Evolutionary conservation across 2,329 filamentous ascomycete genomes (phyloP), one percentile per base, ranked within the genome.

Genomic region (Scleromitrula shiraiana): DNA sequence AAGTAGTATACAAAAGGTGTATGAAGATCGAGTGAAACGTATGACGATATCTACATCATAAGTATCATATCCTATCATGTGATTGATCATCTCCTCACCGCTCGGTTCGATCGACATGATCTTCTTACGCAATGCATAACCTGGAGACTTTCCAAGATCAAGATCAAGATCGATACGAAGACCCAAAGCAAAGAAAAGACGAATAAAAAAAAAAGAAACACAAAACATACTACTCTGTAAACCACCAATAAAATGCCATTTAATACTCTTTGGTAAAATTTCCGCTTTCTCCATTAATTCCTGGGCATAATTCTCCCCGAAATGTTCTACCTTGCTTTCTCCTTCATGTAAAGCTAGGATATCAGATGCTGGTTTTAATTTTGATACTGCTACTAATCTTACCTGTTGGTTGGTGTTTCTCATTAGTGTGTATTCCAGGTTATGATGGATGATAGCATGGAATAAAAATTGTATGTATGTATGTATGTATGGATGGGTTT

Each of bases 221-320:
- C n/a, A 55, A 39, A 24, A 60, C 68, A 53, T 65, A 78, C 77
- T 72, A 12, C 86, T 90, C 68, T 98, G 93, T 32, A 98, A 70
- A 0, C 86, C 88, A 32, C 93, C 93, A 64, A 97, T 98, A 67
- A 97, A 96, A 68, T 98, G 93, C 93, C 93, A 98, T 59, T 77
- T 76, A 56, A 98, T 85, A 27, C 75, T 76, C 37, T 70, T 69
- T 0, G 93, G 91, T 9, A 98, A 77, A 17, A 95, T 65, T 29
- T 77, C 76, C 1, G 88, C 84, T 68, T 98, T 98, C 65, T 95
- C 85, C 50, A 77, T 75, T 46, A 98, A 77, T 67, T 98, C 93
- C 68, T 91, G 86, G 4, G 85, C 76, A 70, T 98, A 98, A 72
- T 98, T 98, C 70, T 98, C 93, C 59, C 93, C 93, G 66, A 97